Percentiles rank a stretch among this genome's conserved stretches.
Conservation (phyloP, 1,284 basidiomycete genomes). For the Phlebopus sp. region DNA sequence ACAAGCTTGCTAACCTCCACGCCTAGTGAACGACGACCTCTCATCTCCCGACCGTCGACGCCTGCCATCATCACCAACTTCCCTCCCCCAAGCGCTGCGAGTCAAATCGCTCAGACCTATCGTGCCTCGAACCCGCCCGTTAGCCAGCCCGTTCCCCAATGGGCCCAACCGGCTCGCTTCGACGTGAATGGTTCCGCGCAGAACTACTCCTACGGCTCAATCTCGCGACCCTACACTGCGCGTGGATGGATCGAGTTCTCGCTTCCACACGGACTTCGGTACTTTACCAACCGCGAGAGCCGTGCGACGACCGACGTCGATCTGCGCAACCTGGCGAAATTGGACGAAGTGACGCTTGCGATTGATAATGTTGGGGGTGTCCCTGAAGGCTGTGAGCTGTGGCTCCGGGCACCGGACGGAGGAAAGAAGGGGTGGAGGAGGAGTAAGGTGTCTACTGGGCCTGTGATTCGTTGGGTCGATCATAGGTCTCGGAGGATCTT, state of each 20-base stretch:
- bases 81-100: constrained; percentile 18
- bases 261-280: constrained; percentile 64
- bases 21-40: constrained; percentile 39
- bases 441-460: constrained; percentile 33
- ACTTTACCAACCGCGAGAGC: constrained; percentile 60
- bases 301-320: constrained; percentile 65
- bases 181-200: constrained; percentile 32
- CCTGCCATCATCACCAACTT: constrained; percentile 30
- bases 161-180: constrained; percentile 24
- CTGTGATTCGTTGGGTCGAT: constrained; percentile 59
- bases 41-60: constrained; percentile 31
- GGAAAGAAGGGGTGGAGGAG: constrained; percentile 28
- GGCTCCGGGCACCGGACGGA: constrained; percentile 37
- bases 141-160: constrained; percentile 30
- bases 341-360: constrained; percentile 50
- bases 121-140: constrained; percentile 17
- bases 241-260: constrained; percentile 65
- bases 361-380: constrained; percentile 39
- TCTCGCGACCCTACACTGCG: constrained; percentile 18
- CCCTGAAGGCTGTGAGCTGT: constrained; percentile 52
- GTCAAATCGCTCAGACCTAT: constrained; percentile 23
- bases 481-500: constrained; percentile 55
- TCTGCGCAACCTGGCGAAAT: constrained; percentile 46
- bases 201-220: constrained; percentile 26
- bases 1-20: neutral